These are phyloP conservation scores for Xerocomus spinulosus DNA, from an alignment of 768 basidiomycete genomes.

Conservation along the genomic window DNA sequence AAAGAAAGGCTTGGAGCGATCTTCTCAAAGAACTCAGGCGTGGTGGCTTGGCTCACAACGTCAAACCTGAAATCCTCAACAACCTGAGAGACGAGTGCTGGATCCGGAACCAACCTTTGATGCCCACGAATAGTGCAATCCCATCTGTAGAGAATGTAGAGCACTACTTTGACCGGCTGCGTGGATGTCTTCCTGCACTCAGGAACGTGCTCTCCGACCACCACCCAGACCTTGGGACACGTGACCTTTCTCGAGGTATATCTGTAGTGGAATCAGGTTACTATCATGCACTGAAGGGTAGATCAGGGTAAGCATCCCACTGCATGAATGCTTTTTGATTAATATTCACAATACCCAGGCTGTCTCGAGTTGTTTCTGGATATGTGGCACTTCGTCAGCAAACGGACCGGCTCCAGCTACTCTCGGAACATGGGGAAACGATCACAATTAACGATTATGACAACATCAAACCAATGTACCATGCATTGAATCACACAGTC, in stretches of 20 bases:
- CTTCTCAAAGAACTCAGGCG: constrained; percentile 83
- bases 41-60: constrained; percentile 65
- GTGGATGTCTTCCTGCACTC: constrained; percentile 60
- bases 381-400: constrained; percentile 14
- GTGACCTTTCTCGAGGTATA: constrained; percentile 77
- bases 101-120: constrained; percentile 59
- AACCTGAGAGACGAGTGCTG: constrained; percentile 53
- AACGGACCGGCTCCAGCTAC: constrained; percentile 15
- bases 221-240: constrained; percentile 78
- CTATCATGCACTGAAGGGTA: constrained; percentile 55
- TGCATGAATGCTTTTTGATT: constrained; percentile 1
- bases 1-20: constrained; percentile 88
- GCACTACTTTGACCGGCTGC: constrained; percentile 59
- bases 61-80: constrained; percentile 65
- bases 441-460: constrained; percentile 13
- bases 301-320: constrained; percentile 54
- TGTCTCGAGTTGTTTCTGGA: constrained; percentile 18
- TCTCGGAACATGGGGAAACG: constrained; percentile 20
- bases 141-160: constrained; percentile 45
- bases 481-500: constrained; percentile 13
- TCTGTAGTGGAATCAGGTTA: constrained; percentile 78
- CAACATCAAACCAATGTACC: constrained; percentile 16
- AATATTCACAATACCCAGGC: neutral
- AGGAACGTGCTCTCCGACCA: constrained; percentile 61
- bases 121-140: constrained; percentile 23